A percentile compares a stretch with the other conserved stretches of the same genome.
phyloP scores from a whole-genome alignment of 306 rosid species.

The Cucurbita argyrosperma region DNA sequence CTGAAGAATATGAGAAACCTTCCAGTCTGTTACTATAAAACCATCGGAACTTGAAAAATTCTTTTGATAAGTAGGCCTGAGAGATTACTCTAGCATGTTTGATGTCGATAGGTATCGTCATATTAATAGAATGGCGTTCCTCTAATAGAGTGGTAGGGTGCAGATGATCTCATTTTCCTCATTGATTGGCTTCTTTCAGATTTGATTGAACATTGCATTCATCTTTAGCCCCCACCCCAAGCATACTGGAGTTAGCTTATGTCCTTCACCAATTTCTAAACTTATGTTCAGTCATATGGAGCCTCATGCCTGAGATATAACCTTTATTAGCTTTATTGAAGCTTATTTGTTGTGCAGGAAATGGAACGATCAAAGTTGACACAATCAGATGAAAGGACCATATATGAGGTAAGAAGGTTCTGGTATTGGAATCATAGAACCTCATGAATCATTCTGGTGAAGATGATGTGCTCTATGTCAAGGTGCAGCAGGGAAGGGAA shows the following conservation, averaged over 20 bases:
- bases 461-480: slow-evolving; percentile 39
- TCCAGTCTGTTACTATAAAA: background rate
- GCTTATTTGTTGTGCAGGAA: slow-evolving; percentile 33
- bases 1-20: background rate
- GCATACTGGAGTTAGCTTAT: background rate
- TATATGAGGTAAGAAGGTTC: slow-evolving; percentile 71
- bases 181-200: background rate
- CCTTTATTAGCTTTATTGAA: background rate
- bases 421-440: slow-evolving; percentile 8
- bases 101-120: background rate
- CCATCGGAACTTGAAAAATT: background rate
- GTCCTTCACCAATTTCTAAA: background rate
- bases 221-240: background rate
- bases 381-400: slow-evolving; percentile 82
- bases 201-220: background rate
- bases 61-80: background rate
- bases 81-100: background rate
- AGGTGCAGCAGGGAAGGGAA: slow-evolving; percentile 98
- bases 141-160: background rate
- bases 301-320: background rate
- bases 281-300: background rate
- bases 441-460: slow-evolving; percentile 20
- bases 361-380: slow-evolving; percentile 48
- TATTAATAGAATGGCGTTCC: background rate
- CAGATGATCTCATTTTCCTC: background rate